Evolutionary conservation across 2,329 filamentous ascomycete genomes (phyloP).

Genomic region (Paraphaeosphaeria sporulosa): DNA sequence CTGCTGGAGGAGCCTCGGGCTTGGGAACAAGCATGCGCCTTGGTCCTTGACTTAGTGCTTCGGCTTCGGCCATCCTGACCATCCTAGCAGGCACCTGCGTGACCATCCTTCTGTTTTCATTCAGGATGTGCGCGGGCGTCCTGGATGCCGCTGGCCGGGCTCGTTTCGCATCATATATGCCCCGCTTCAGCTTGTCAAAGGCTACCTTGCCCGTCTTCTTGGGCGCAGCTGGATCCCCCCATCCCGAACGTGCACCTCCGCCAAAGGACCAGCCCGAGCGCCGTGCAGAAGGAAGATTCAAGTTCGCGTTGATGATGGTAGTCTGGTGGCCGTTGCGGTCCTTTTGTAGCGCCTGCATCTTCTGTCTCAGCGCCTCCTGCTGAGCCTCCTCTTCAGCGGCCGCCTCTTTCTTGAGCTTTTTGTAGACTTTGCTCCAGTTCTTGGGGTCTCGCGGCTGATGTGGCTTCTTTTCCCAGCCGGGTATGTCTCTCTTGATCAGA

Average conservation of each 20-base stretch:
- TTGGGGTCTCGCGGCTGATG: conserved; percentile 69
- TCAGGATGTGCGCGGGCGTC: conserved; percentile 39
- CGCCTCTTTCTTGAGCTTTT: conserved; percentile 52
- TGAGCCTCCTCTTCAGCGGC: conserved; percentile 45
- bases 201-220: conserved; percentile 45
- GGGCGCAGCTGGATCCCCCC: conserved; percentile 37
- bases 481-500: conserved; percentile 81
- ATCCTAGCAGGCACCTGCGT: conserved; percentile 40
- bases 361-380: conserved; percentile 40
- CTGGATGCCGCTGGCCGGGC: conserved; percentile 40
- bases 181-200: conserved; percentile 44
- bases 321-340: conserved; percentile 41
- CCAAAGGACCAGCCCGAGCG: conserved; percentile 24
- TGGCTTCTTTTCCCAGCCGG: conserved; percentile 68
- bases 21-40: conserved; percentile 36
- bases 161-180: conserved; percentile 42
- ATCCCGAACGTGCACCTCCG: conserved; percentile 23
- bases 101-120: conserved; percentile 32
- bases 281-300: conserved; percentile 29
- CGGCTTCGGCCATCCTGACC: conserved; percentile 38
- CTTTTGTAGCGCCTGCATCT: conserved; percentile 42
- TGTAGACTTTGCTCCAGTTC: conserved; percentile 82
- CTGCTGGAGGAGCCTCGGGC: conserved; percentile 35
- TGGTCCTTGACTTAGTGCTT: conserved; percentile 24
- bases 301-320: conserved; percentile 37